phyloP scores from a whole-genome alignment of 2,329 filamentous ascomycete genomes.

The Eutypa lata region DNA sequence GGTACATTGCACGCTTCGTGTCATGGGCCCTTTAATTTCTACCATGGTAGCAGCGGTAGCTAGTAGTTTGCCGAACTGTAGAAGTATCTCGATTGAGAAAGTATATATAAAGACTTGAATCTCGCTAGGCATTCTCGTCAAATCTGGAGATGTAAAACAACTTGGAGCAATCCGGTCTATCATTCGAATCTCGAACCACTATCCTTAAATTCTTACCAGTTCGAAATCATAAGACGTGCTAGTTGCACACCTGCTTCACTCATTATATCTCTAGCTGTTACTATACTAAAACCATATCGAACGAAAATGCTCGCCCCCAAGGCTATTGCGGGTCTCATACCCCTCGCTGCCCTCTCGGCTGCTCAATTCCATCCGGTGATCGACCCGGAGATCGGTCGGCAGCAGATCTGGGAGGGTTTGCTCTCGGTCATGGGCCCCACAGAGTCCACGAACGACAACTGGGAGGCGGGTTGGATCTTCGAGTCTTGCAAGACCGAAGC shows the following conservation, averaged over 20 bases:
- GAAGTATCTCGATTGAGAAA: neutral
- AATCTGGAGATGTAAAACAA: neutral
- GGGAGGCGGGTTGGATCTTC: slow-evolving; percentile 18
- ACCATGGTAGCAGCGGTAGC: no score
- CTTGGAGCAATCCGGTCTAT: neutral
- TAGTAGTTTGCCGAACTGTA: no score
- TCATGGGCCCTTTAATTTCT: no score
- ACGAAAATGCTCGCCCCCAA: neutral
- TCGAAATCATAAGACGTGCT: neutral
- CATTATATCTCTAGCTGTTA: no score
- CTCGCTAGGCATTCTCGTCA: no score
- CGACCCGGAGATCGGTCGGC: neutral
- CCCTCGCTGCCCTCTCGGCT: neutral
- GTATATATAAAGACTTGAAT: neutral
- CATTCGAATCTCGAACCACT: neutral
- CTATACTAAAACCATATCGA: neutral
- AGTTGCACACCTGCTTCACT: neutral
- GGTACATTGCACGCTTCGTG: neutral
- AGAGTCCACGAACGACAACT: slow-evolving; percentile 1
- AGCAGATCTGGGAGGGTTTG: neutral
- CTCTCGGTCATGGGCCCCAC: neutral
- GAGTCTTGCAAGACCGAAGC: slow-evolving; percentile 16
- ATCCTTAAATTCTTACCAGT: neutral
- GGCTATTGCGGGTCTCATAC: neutral
- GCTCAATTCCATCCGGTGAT: neutral